Evolutionary conservation across 1,139 yeast species (phyloP).

Genomic region (Yamadazyma atmosphaerica): DNA sequence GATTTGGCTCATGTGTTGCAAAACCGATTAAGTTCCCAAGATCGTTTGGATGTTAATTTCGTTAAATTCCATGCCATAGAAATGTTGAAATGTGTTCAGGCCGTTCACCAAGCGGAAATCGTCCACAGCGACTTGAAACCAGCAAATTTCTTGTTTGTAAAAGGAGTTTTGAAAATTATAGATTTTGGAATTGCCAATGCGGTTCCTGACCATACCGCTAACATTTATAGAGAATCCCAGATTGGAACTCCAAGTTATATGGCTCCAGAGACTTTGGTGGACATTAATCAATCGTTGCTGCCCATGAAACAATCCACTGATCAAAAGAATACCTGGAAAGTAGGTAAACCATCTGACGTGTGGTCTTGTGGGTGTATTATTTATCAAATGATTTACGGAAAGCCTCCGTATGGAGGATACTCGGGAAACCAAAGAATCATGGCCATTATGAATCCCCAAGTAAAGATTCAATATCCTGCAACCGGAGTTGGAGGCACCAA

Average conservation of each 20-base stretch:
- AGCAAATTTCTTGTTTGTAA: slow-evolving; percentile 87
- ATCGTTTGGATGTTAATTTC: slow-evolving; percentile 69
- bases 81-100: slow-evolving; percentile 77
- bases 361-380: slow-evolving; percentile 98
- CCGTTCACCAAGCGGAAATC: slow-evolving; percentile 84
- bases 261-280: slow-evolving; percentile 95
- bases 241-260: slow-evolving; percentile 96
- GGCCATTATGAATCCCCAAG: slow-evolving; percentile 86
- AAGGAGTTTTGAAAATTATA: slow-evolving; percentile 81
- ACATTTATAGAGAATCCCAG: slow-evolving; percentile 86
- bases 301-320: slow-evolving; percentile 26
- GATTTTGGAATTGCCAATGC: slow-evolving; percentile 97
- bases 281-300: slow-evolving; percentile 41
- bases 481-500: slow-evolving; percentile 60
- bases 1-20: slow-evolving; percentile 84
- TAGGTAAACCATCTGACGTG: slow-evolving; percentile 93
- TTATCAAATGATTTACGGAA: slow-evolving; percentile 93
- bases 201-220: slow-evolving; percentile 89
- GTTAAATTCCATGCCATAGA: slow-evolving; percentile 82
- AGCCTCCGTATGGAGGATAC: slow-evolving; percentile 84
- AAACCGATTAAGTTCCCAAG: slow-evolving; percentile 42
- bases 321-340: slow-evolving; percentile 66
- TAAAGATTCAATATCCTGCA: slow-evolving; percentile 69
- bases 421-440: slow-evolving; percentile 77
- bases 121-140: slow-evolving; percentile 97